Conservation (phyloP, 208 protist genomes). For the Trypanosoma lewisi region DNA sequence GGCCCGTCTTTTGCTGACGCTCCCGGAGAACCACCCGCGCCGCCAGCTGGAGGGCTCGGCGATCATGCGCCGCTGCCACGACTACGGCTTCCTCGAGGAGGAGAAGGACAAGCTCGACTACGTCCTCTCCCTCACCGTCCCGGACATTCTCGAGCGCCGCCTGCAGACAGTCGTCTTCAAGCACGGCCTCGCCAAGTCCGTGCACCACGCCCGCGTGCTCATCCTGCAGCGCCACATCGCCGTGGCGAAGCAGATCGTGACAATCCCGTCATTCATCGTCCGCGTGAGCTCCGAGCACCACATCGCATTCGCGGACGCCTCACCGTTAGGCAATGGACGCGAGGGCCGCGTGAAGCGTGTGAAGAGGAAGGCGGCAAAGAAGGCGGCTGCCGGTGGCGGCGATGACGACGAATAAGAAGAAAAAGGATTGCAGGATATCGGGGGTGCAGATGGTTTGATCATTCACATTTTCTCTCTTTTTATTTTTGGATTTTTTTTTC, state of each 20-base stretch:
- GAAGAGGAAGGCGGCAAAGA: slow-evolving; percentile 77
- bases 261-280: slow-evolving; percentile 99
- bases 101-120: slow-evolving; percentile 99
- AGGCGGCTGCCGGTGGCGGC: slow-evolving; percentile 47
- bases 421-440: not conserved
- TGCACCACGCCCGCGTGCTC: slow-evolving; percentile 99
- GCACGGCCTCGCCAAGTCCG: slow-evolving; percentile 98
- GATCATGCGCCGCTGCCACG: slow-evolving; percentile 98
- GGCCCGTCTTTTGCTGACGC: slow-evolving; percentile 98
- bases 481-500: slow-evolving; percentile 6
- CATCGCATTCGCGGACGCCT: slow-evolving; percentile 97
- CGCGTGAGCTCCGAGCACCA: slow-evolving; percentile 98
- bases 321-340: slow-evolving; percentile 94
- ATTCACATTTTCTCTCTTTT: slow-evolving; percentile 1
- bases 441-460: not conserved
- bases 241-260: slow-evolving; percentile 99
- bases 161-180: slow-evolving; percentile 99
- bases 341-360: slow-evolving; percentile 96
- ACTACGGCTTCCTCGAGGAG: slow-evolving; percentile 98
- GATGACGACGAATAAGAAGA: slow-evolving; percentile 35
- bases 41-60: slow-evolving; percentile 98
- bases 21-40: slow-evolving; percentile 97
- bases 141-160: slow-evolving; percentile 99
- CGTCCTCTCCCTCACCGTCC: slow-evolving; percentile 98
- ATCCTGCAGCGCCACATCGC: slow-evolving; percentile 99